Conservation (phyloP, 176 grass and related monocot species). For the Raddia distichophylla region DNA sequence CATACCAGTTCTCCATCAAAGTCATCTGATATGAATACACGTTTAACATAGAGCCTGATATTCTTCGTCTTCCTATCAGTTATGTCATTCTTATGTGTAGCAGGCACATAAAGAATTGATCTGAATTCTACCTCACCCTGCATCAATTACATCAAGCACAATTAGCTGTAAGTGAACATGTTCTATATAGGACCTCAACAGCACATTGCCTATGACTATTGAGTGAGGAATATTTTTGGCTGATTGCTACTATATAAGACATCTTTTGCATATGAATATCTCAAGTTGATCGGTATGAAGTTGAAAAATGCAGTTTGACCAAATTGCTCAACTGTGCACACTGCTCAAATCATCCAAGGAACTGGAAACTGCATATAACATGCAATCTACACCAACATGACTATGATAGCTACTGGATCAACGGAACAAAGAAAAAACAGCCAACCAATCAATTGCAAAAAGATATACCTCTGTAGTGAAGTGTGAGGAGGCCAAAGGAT, state of each 20-base stretch:
- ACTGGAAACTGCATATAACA: neutral
- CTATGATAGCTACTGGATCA: neutral
- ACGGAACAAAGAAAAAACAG: conserved; percentile 27
- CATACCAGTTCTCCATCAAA: conserved; percentile 93
- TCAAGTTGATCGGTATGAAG: neutral
- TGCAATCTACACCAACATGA: conserved; percentile 7
- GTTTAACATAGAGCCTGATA: conserved; percentile 93
- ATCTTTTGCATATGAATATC: neutral
- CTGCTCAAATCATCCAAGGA: neutral
- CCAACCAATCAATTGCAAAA: conserved; percentile 17
- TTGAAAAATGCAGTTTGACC: neutral
- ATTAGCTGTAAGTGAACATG: conserved; percentile 10
- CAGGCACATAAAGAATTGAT: conserved; percentile 95
- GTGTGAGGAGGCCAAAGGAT: conserved; percentile 88
- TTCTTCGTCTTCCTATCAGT: conserved; percentile 90
- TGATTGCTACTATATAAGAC: neutral
- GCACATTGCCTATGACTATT: neutral
- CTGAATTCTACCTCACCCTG: conserved; percentile 99
- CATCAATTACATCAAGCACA: conserved; percentile 28
- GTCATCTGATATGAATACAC: conserved; percentile 97
- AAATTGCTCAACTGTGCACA: neutral
- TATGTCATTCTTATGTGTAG: conserved; percentile 83
- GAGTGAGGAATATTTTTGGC: neutral
- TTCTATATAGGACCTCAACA: neutral
- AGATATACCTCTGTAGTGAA: conserved; percentile 87